A percentile compares a stretch with the other conserved stretches of the same genome.
Evolutionary conservation across 495 filamentous ascomycete species (phyloP).

Genomic region (Penicillium daleae): DNA sequence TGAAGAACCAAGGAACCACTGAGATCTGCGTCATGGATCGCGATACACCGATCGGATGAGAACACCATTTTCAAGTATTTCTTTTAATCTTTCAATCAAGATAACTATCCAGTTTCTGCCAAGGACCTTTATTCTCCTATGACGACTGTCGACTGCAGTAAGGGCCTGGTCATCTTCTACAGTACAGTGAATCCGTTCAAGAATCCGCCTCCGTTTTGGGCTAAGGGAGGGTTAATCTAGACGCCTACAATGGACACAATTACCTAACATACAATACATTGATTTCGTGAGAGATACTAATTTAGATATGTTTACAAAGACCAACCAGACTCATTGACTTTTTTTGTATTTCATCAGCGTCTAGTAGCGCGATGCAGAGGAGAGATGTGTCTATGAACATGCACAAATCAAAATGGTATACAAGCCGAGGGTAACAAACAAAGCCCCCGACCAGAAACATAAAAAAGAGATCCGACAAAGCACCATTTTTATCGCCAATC

Average conservation of each 20-base stretch:
- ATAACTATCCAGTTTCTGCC: too few species aligned
- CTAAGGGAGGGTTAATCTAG: too few species aligned
- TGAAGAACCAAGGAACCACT: not conserved
- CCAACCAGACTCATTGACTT: slow-evolving; percentile 25
- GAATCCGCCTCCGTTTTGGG: too few species aligned
- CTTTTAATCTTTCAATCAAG: too few species aligned
- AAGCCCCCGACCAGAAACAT: not conserved
- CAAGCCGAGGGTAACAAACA: slow-evolving; percentile 17
- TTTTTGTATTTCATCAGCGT: slow-evolving; percentile 36
- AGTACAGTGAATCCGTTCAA: too few species aligned
- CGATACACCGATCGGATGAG: not conserved
- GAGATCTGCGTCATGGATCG: slow-evolving; percentile 1
- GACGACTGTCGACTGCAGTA: too few species aligned
- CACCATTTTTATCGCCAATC: slow-evolving; percentile 29
- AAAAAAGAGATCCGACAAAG: slow-evolving; percentile 15
- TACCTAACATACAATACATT: too few species aligned
- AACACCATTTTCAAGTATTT: not conserved
- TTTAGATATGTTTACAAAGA: not conserved
- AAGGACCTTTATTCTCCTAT: not conserved
- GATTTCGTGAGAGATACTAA: too few species aligned
- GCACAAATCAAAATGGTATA: slow-evolving; percentile 40
- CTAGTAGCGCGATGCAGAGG: slow-evolving; percentile 34
- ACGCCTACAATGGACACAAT: too few species aligned
- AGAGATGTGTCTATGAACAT: slow-evolving; percentile 44
- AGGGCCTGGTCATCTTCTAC: too few species aligned